Conservation (phyloP, 768 basidiomycete genomes). For the Boletus sp. region DNA sequence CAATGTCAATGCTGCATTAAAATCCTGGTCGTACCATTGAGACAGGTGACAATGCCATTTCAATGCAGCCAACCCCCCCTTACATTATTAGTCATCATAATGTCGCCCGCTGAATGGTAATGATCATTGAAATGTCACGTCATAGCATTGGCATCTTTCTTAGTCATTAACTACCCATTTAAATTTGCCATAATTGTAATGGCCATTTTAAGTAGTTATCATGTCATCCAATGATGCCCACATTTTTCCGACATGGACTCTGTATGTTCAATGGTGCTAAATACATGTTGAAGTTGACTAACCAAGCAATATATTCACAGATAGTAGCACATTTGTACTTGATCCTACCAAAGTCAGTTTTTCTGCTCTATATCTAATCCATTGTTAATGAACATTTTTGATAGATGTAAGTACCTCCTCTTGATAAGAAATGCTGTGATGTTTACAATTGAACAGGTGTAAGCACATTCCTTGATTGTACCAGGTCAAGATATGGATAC, state of each 20-base stretch:
- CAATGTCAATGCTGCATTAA: no score
- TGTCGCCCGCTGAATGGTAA: neutral
- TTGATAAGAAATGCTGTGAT: neutral
- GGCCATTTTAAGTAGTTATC: neutral
- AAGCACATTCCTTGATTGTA: neutral
- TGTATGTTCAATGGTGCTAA: no score
- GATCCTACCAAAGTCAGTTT: slow-evolving; percentile 5
- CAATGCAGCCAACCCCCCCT: no score
- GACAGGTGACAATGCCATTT: no score
- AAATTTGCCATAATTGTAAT: neutral
- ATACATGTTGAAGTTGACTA: no score
- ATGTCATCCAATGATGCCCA: neutral
- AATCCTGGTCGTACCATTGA: no score
- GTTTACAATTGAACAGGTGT: slow-evolving; percentile 5
- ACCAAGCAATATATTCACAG: no score
- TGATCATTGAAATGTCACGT: neutral
- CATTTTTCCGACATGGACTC: neutral
- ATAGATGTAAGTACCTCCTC: slow-evolving; percentile 3
- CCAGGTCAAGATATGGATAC: neutral
- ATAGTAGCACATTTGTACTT: no score
- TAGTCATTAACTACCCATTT: neutral
- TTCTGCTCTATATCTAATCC: neutral
- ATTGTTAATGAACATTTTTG: neutral
- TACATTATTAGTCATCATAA: neutral
- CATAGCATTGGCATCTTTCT: neutral